A percentile compares a stretch with the other conserved stretches of the same genome.
Conservation (phyloP, 2,329 filamentous ascomycete genomes). For the Colletotrichum chlorophyti region DNA sequence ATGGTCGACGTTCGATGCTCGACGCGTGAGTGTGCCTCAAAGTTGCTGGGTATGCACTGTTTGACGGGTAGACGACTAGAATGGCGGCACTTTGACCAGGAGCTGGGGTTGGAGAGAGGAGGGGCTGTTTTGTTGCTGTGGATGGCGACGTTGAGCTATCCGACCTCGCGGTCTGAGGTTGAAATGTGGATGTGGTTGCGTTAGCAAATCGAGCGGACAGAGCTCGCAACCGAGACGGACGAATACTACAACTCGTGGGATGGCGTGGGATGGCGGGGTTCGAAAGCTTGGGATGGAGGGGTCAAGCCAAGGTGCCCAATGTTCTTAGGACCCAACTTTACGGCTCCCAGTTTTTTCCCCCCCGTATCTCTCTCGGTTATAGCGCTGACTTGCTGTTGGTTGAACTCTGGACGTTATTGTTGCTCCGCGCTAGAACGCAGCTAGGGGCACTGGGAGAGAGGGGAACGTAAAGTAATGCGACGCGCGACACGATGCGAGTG, state of each 20-base stretch:
- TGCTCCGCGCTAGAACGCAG: background rate
- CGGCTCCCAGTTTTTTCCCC: background rate
- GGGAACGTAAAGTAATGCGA: background rate
- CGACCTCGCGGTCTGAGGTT: background rate
- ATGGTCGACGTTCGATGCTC: too few relatives aligned
- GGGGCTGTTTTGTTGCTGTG: background rate
- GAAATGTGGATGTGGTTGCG: slow-evolving; percentile 3
- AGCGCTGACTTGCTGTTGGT: slow-evolving; percentile 8
- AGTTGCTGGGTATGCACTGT: background rate
- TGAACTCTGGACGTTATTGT: slow-evolving; percentile 3
- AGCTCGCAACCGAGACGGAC: background rate
- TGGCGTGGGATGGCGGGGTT: slow-evolving; percentile 15
- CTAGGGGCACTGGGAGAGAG: background rate
- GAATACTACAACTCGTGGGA: background rate
- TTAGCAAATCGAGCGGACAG: background rate
- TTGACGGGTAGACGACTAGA: too few relatives aligned
- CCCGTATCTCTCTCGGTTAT: background rate
- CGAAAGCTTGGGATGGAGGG: slow-evolving; percentile 12
- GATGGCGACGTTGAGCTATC: slow-evolving; percentile 1
- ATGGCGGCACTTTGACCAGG: too few relatives aligned
- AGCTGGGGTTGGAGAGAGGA: background rate
- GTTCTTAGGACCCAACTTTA: background rate
- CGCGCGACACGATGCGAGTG: background rate
- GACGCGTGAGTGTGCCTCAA: slow-evolving; percentile 4
- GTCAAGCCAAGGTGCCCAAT: background rate